Evolutionary conservation across 495 filamentous ascomycete genomes (phyloP).

Genomic region (Penicillium verhagenii): DNA sequence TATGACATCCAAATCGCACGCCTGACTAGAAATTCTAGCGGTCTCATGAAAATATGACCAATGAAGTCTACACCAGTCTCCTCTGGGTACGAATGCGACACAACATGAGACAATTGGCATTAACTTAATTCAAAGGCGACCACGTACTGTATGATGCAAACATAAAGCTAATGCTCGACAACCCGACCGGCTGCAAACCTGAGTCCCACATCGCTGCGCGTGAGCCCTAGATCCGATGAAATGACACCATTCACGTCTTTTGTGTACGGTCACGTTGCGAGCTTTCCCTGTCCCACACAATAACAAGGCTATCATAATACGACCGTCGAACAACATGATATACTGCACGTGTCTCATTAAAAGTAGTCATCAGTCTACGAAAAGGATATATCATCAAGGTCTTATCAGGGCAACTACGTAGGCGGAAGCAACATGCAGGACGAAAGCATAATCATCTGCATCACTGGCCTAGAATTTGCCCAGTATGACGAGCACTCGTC

Average conservation of each 20-base stretch:
- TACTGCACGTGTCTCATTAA: not conserved
- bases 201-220: not conserved
- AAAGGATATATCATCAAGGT: not conserved
- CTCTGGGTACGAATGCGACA: not conserved
- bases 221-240: not conserved
- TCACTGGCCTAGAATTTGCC: not conserved
- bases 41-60: not conserved
- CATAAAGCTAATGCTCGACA: not conserved
- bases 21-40: not conserved
- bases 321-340: not conserved
- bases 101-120: not conserved
- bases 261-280: not conserved
- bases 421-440: not conserved
- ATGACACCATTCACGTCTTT: not conserved
- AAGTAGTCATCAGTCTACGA: not conserved
- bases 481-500: not conserved
- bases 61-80: not conserved
- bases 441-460: not conserved
- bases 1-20: not conserved
- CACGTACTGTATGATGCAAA: constrained; percentile 2
- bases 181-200: not conserved
- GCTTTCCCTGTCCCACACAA: not conserved
- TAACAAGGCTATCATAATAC: not conserved
- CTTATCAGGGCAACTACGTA: not conserved
- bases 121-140: not conserved